Evolutionary conservation across 345 rosid species (phyloP), one percentile per base, ranked within the genome.

Genomic region (Hibiscus trionum): DNA sequence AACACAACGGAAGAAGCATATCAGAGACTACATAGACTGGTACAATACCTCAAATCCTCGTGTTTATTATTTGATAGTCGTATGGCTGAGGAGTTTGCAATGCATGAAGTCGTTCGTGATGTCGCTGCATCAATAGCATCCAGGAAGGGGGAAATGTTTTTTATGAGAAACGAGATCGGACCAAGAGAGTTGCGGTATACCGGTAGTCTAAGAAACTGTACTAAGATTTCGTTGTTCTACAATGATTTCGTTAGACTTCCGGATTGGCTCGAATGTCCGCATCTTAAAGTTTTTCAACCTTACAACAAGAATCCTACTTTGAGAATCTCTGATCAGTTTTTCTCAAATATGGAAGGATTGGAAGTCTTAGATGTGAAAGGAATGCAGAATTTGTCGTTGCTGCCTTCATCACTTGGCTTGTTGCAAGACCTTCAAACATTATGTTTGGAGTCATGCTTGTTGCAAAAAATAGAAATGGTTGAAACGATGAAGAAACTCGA

Each of bases 41-140:
- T 82, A 12, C 35, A 57, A 8, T 31, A 58, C 50, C 84, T 84
- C 44, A 79, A 78, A 68, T 55, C 44, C 16, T 74, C 74, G 11
- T 39, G 71, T 69, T 42, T 82, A 60, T 57, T 83, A 61, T 71
- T 50, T n/a, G 79, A 78, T 4, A 52, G 67, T 52, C 69, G 31
- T 65, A 14, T 19, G 55, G 21, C 16, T 70, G 59, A 61, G 37
- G 75, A 62, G 17, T 72, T 72, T 29, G 33, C 5, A 2, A 47
- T 72, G 75, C 47, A 61, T 47, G 75, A 72, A 4, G 47, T 29
- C 0, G n/a, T 60, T 61, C 68, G 75, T 1, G 46, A 47, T 27
- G 68, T 59, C 26, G 75, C 68, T 14, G 59, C 58, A 15, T 29
- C 68, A 47, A 46, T 61, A 26, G 75, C 68, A 56, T 56, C 63